Base-by-base conservation (phyloP, 2,329 filamentous ascomycete species). In the Botrytis galanthina region DNA sequence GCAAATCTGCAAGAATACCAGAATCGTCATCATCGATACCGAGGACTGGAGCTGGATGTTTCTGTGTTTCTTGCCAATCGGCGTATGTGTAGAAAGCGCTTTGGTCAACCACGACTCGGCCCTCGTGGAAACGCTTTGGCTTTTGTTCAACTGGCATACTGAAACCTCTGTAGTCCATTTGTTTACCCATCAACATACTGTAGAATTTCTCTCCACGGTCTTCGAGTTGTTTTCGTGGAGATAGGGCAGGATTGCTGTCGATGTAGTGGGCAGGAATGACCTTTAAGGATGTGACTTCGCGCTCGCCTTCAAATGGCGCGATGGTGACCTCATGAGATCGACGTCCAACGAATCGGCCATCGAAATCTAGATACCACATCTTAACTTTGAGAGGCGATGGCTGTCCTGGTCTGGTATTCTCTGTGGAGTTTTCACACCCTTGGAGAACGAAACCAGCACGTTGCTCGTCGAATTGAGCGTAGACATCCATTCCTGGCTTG, bases 291-390 rank as follows among this genome's bases (percentile, higher is more conserved):
- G 74, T 78, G 16, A 81, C 78, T 14, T 80, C 76, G 22, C 75
- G 76, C 67, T 80, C 76, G 12, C 79, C 79, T 42, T 80, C 76
- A 68, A 77, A 81, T 9, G 77, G 76, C 7, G 75, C 67, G 35
- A 81, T 79, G 20, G 73, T 75, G 5, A 81, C 78, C 51, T 75
- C 74, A 35, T 77, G 75, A 20, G 67, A 62, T 16, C 76, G 72
- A 39, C 79, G 77, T 59, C 77, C 76, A 60, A 80, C 78, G 16
- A 76, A 73, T 16, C 74, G 73, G 14, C 79, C 80, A 70, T 81
- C 75, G n/a, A 78, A 80, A 74, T 81, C 80, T 48, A 81, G 76
- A 68, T 78, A 78, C 76, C 80, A 81, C 73, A 78, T 76, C 39
- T 75, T 74, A 29, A 76, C 59, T 64, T 76, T 75, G 64, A 80